Percentiles rank a stretch among this genome's conserved stretches.
These are phyloP conservation scores for Lolium multiflorum DNA, from an alignment of 176 grass and related monocot species.

Conservation along the genomic window DNA sequence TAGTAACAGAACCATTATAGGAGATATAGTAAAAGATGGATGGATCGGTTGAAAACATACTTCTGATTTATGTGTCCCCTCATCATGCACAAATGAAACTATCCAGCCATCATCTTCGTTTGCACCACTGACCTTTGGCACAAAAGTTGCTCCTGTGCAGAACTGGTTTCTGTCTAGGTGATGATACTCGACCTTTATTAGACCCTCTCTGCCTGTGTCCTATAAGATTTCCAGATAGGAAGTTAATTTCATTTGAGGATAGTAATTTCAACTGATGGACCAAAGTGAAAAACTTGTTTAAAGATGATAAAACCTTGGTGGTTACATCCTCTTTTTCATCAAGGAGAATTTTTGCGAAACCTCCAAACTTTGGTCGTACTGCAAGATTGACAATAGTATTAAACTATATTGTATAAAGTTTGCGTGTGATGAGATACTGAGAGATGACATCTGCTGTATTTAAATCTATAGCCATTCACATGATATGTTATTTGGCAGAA, in stretches of 20 bases:
- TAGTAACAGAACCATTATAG: background rate
- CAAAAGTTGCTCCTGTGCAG: conserved; percentile 48
- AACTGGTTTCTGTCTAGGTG: conserved; percentile 42
- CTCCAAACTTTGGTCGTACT: conserved; percentile 36
- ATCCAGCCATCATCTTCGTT: conserved; percentile 47
- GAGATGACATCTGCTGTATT: background rate
- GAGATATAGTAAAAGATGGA: background rate
- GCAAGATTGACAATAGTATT: background rate
- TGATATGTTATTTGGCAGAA: background rate
- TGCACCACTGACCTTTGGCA: conserved; percentile 9
- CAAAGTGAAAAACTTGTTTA: background rate
- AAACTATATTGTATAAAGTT: background rate
- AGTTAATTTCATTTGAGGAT: background rate
- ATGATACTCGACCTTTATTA: conserved; percentile 28
- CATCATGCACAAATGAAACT: conserved; percentile 40
- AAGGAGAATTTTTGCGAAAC: conserved; percentile 38
- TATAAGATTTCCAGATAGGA: background rate
- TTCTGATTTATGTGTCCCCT: conserved; percentile 32
- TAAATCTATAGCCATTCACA: background rate
- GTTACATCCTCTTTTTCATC: conserved; percentile 9
- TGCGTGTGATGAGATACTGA: background rate
- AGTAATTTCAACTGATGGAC: background rate
- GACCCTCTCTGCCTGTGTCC: background rate
- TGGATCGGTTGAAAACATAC: background rate
- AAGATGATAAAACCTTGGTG: background rate